Base-by-base conservation (phyloP, 2,329 filamentous ascomycete species). In the Ophidiomyces ophidiicola region DNA sequence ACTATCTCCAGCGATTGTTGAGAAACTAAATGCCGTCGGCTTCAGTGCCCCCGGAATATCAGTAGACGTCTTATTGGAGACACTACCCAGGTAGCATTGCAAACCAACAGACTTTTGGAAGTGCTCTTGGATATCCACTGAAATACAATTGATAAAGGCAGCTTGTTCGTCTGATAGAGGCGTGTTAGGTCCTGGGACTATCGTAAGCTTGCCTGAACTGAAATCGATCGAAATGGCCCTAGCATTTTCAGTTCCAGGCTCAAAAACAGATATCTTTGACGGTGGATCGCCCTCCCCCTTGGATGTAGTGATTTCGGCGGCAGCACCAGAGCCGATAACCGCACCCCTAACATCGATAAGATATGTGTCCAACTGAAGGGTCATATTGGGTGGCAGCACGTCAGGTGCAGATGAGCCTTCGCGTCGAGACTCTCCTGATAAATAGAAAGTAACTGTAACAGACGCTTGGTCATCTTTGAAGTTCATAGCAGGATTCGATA, bases 11-110 rank as follows among this genome's bases (percentile, higher is more conserved):
- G 32, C 18, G 15, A 34, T 14, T 3, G 32, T 34, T n/a, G 20
- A 23, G 24, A 34, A 34, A 14, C 32, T 34, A 8, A 34, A 34
- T 7, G 32, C 24, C 12, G 18, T 34, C n/a, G 32, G 32, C 18
- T 34, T 10, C 11, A 28, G 25, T 28, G 25, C 11, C 8, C 29
- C 14, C 3, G 14, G 4, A 4, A 17, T 15, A 12, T 17, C 29
- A 12, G n/a, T 12, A 17, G 29, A 14, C 15, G 29, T 31, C 29
- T 31, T 31, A 17, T 31, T 31, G 6, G 29, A 31, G 29, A 31
- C 29, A 17, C 29, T 31, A 6, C 29, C 29, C 29, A 31, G 12
- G 12, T 31, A 31, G 12, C 29, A 31, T 4, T 31, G 8, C 11
- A 31, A 15, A 10, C 29, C 29, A 15, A 31, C 29, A 12, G 29